Percentiles rank a stretch among this genome's conserved stretches.
Conservation (phyloP, 371 early-diverging fungal species). For the Lichtheimia hyalospora region DNA sequence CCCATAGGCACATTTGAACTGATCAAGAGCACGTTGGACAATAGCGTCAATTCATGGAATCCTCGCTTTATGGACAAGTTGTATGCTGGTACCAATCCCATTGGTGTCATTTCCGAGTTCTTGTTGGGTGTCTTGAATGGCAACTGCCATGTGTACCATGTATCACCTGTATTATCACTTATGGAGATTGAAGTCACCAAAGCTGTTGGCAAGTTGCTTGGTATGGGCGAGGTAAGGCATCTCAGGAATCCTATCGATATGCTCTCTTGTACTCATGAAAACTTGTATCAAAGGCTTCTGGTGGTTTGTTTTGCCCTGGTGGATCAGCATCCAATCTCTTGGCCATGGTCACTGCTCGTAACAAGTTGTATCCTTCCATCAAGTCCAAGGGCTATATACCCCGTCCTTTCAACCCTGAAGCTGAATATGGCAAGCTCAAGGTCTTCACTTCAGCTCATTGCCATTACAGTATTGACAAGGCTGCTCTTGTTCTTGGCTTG, state of each 20-base stretch:
- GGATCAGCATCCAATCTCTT: constrained; percentile 80
- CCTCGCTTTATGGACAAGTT: constrained; percentile 85
- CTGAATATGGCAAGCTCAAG: constrained; percentile 53
- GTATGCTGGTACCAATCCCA: constrained; percentile 79
- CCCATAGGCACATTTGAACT: constrained; percentile 49
- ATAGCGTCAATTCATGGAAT: constrained; percentile 73
- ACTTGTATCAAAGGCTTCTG: constrained; percentile 31
- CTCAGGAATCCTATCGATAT: too few species aligned
- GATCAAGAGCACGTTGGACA: constrained; percentile 51
- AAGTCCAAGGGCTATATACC: constrained; percentile 57
- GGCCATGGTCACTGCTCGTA: constrained; percentile 83
- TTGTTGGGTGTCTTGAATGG: constrained; percentile 76
- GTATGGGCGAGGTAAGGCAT: constrained; percentile 55
- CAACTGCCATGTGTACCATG: constrained; percentile 82
- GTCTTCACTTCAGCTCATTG: constrained; percentile 76
- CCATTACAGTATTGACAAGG: constrained; percentile 83
- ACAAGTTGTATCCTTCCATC: constrained; percentile 65
- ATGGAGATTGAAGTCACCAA: constrained; percentile 72
- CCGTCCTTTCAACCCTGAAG: constrained; percentile 31
- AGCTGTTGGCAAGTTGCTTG: constrained; percentile 57
- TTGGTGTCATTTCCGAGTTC: constrained; percentile 79
- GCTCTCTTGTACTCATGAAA: not conserved
- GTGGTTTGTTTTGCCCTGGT: constrained; percentile 80
- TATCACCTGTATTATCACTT: constrained; percentile 74
- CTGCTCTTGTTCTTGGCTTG: constrained; percentile 75